Conservation (phyloP, 441 rosid species). For the Gossypium schwendimanii region DNA sequence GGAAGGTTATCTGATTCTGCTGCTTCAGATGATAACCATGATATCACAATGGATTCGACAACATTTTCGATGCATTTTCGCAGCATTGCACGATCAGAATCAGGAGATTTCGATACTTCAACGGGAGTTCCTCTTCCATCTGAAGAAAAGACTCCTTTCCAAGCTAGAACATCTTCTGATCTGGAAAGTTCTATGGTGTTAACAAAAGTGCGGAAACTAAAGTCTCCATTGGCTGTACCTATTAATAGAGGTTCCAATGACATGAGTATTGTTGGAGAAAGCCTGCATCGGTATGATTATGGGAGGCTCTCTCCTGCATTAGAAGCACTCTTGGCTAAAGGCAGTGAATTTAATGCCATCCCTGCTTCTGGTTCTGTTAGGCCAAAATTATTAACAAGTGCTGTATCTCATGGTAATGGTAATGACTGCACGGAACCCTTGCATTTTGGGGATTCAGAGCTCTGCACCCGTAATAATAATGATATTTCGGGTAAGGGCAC, state of each 20-base stretch:
- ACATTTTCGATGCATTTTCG: conserved; percentile 87
- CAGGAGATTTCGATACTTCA: conserved; percentile 55
- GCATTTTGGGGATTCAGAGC: conserved; percentile 19
- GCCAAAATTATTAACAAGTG: conserved; percentile 12
- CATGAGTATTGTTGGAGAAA: conserved; percentile 83
- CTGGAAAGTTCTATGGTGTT: conserved; percentile 60
- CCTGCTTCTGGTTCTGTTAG: conserved; percentile 22
- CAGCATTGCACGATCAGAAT: conserved; percentile 67
- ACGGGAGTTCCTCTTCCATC: conserved; percentile 21
- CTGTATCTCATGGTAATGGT: conserved; percentile 15
- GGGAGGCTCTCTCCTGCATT: conserved; percentile 63
- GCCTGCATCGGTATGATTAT: conserved; percentile 48
- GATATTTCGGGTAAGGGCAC: conserved; percentile 19
- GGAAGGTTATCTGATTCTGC: conserved; percentile 61
- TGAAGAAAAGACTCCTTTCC: conserved; percentile 56
- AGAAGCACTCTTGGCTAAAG: conserved; percentile 64
- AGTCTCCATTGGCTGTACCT: conserved; percentile 23
- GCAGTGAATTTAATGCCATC: conserved; percentile 27
- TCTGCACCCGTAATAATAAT: conserved; percentile 18
- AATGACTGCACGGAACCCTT: conserved; percentile 15
- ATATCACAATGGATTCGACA: conserved; percentile 87
- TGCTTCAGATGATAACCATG: conserved; percentile 66
- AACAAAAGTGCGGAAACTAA: conserved; percentile 44
- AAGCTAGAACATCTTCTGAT: conserved; percentile 31
- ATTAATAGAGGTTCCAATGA: conserved; percentile 59